Evolutionary conservation across 805 yeast genomes (phyloP).

Genomic region (Cyberlindnera galapagoensis): DNA sequence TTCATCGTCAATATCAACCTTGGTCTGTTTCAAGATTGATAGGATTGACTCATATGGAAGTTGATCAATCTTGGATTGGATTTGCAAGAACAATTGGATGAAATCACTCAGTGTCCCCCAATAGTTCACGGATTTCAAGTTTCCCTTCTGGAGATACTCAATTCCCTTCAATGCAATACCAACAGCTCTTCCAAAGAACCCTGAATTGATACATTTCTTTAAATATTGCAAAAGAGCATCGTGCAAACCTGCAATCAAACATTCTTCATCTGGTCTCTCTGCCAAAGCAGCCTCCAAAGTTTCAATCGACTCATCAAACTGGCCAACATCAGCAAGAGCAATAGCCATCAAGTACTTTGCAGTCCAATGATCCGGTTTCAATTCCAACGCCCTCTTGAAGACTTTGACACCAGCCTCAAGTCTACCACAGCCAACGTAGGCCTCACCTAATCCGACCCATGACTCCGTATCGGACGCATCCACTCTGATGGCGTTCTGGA

Average conservation of each 20-base stretch:
- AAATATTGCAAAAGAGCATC: conserved; percentile 55
- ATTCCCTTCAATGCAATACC: conserved; percentile 42
- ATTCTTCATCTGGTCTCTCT: conserved; percentile 40
- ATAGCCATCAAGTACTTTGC: conserved; percentile 63
- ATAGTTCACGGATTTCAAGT: conserved; percentile 40
- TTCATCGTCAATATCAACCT: conserved; percentile 26
- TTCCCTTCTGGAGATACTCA: conserved; percentile 33
- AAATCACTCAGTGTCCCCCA: conserved; percentile 67
- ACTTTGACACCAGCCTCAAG: conserved; percentile 83
- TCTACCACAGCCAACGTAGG: conserved; percentile 79
- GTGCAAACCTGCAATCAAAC: conserved; percentile 46
- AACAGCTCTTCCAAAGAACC: conserved; percentile 63
- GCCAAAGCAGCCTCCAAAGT: conserved; percentile 37
- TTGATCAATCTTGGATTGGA: conserved; percentile 45
- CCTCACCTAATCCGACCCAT: conserved; percentile 98
- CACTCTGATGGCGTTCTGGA: conserved; percentile 77
- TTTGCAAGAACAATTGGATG: conserved; percentile 42
- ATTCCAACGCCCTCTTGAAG: conserved; percentile 53
- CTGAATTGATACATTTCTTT: conserved; percentile 42
- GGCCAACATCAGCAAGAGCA: conserved; percentile 56
- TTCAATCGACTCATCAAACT: conserved; percentile 54
- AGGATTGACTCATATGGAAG: conserved; percentile 42
- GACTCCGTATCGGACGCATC: conserved; percentile 63
- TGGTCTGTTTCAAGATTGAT: conserved; percentile 15
- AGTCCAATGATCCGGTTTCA: conserved; percentile 52